phyloP scores from a whole-genome alignment of 1,284 basidiomycete genomes.

The Pholiota adiposa region DNA sequence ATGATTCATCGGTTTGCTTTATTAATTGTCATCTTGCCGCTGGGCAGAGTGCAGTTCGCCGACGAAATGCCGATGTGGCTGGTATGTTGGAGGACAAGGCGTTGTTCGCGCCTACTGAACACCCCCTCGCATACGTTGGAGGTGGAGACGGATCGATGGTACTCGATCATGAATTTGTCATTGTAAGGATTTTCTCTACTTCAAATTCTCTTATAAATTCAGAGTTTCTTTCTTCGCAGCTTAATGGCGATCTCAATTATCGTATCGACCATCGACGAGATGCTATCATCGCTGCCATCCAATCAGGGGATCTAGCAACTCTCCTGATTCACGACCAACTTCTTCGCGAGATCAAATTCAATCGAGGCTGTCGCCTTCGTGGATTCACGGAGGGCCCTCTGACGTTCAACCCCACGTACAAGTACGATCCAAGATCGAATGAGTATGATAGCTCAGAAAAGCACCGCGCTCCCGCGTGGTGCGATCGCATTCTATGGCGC shows the following conservation, averaged over 20 bases:
- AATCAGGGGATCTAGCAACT: slow-evolving; percentile 63
- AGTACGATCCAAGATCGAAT: slow-evolving; percentile 83
- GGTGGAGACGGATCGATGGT: slow-evolving; percentile 96
- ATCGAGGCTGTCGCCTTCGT: slow-evolving; percentile 86
- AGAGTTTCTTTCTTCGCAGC: slow-evolving; percentile 37
- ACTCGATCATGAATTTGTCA: slow-evolving; percentile 92
- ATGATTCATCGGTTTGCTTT: slow-evolving; percentile 92
- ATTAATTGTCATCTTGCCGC: slow-evolving; percentile 97
- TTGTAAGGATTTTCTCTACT: slow-evolving; percentile 59
- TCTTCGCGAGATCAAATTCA: slow-evolving; percentile 83
- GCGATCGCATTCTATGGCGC: slow-evolving; percentile 92
- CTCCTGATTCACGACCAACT: slow-evolving; percentile 89
- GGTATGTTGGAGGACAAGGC: slow-evolving; percentile 84
- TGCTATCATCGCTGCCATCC: slow-evolving; percentile 71
- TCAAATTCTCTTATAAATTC: background rate
- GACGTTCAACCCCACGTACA: slow-evolving; percentile 91
- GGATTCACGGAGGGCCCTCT: slow-evolving; percentile 85
- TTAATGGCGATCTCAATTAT: slow-evolving; percentile 89
- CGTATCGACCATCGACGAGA: slow-evolving; percentile 92
- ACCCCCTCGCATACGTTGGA: slow-evolving; percentile 74
- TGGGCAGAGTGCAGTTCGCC: slow-evolving; percentile 82
- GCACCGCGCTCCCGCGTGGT: slow-evolving; percentile 91
- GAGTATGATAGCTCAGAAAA: slow-evolving; percentile 92
- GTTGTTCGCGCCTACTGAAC: slow-evolving; percentile 63
- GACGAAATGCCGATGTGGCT: slow-evolving; percentile 86